Evolutionary conservation across 805 yeast species (phyloP).

Genomic region (Clavispora vitiphila): DNA sequence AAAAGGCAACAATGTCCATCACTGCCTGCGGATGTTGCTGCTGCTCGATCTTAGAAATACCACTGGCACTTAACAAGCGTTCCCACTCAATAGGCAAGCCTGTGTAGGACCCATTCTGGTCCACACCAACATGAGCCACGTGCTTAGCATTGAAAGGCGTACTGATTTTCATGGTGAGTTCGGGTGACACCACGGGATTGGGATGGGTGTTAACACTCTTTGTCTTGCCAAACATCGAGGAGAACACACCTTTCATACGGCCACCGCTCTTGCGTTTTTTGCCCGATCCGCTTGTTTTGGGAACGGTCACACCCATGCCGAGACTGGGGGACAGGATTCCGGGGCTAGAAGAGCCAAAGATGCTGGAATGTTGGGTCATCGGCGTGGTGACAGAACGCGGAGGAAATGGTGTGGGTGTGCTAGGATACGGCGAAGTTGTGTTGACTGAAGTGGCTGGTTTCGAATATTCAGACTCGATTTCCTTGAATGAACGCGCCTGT

Average conservation of each 20-base stretch:
- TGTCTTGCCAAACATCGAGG: constrained; percentile 44
- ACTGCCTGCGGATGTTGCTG: constrained; percentile 92
- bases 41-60: constrained; percentile 84
- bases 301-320: constrained; percentile 14
- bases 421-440: not conserved
- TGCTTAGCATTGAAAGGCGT: constrained; percentile 89
- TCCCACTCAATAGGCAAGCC: constrained; percentile 96
- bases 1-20: constrained; percentile 83
- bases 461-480: not conserved
- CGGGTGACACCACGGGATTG: constrained; percentile 9
- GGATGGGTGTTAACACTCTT: constrained; percentile 1
- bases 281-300: constrained; percentile 4
- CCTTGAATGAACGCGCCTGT: not conserved
- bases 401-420: not conserved
- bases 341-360: constrained; percentile 10
- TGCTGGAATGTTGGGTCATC: constrained; percentile 16
- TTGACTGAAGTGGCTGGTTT: not conserved
- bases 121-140: constrained; percentile 90
- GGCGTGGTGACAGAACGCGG: constrained; percentile 23
- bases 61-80: constrained; percentile 71
- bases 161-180: constrained; percentile 57
- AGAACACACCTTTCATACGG: constrained; percentile 55
- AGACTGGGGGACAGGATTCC: constrained; percentile 20
- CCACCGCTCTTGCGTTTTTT: constrained; percentile 39
- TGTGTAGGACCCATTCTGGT: constrained; percentile 79